Conservation (phyloP, 2,329 filamentous ascomycete species). For the Raffaelea albimanens region DNA sequence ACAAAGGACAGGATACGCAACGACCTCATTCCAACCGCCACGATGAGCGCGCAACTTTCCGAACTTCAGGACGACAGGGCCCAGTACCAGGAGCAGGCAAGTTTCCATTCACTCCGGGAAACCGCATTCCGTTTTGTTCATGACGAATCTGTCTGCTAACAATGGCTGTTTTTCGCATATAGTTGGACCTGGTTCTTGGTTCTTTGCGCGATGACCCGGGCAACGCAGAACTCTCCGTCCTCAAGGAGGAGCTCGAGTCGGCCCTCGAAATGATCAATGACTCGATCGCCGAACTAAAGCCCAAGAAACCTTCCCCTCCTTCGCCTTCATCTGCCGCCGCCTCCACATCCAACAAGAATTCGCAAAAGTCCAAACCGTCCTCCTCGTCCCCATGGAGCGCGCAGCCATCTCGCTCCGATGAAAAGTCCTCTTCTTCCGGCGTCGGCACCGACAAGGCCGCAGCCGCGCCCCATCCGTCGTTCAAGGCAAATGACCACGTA, state of each 20-base stretch:
- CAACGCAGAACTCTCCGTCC: conserved; percentile 65
- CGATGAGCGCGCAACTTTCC: conserved; percentile 24
- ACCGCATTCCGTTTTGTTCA: background rate
- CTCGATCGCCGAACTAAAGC: conserved; percentile 71
- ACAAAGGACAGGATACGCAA: no score
- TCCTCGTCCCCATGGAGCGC: background rate
- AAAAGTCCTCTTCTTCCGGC: background rate
- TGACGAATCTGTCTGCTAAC: background rate
- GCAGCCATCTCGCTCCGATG: background rate
- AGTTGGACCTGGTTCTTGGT: conserved; percentile 70
- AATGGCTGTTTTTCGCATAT: background rate
- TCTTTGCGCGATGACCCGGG: conserved; percentile 74
- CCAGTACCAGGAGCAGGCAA: conserved; percentile 48
- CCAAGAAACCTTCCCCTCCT: conserved; percentile 26
- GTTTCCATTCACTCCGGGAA: conserved; percentile 8
- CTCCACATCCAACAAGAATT: conserved; percentile 73
- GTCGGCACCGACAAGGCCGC: conserved; percentile 16
- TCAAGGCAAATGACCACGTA: conserved; percentile 82
- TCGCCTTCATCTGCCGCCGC: conserved; percentile 34
- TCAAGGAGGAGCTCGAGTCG: conserved; percentile 73
- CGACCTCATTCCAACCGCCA: conserved; percentile 8
- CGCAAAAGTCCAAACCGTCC: conserved; percentile 26
- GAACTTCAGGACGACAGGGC: conserved; percentile 41
- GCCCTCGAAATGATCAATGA: conserved; percentile 72
- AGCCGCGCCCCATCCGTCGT: conserved; percentile 40